A percentile compares a stretch with the other conserved stretches of the same genome.
Conservation (phyloP, 805 yeast genomes). For the Jamesozyma jinghongensis region DNA sequence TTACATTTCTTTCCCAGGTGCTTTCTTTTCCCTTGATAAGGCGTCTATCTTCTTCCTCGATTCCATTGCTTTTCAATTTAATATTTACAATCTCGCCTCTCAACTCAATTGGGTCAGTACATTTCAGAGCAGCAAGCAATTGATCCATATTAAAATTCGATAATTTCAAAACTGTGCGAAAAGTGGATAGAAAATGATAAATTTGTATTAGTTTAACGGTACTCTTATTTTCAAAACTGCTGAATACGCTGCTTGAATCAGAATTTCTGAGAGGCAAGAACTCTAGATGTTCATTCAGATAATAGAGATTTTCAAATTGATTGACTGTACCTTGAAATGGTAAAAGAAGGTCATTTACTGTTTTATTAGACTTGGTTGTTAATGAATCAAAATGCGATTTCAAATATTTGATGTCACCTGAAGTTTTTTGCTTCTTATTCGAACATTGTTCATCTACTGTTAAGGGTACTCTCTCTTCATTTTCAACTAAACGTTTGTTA, state of each 20-base stretch:
- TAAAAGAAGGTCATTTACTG: conserved; percentile 11
- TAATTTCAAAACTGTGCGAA: conserved; percentile 12
- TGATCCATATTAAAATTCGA: conserved; percentile 19
- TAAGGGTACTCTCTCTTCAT: too few species aligned
- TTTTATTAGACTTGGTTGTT: not conserved
- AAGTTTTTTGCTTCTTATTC: too few species aligned
- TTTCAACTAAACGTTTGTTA: too few species aligned
- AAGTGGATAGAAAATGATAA: conserved; percentile 19
- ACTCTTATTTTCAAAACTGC: conserved; percentile 4
- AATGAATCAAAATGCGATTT: not conserved
- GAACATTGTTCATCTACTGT: too few species aligned
- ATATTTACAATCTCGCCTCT: conserved; percentile 16
- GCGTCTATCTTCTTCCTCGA: not conserved
- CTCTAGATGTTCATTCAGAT: conserved; percentile 12
- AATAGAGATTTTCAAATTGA: conserved; percentile 7
- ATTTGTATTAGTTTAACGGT: conserved; percentile 14
- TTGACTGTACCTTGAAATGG: conserved; percentile 18
- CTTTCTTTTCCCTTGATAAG: not conserved
- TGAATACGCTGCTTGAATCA: not conserved
- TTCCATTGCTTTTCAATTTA: not conserved
- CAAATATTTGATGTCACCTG: too few species aligned
- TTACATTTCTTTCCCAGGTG: conserved; percentile 8
- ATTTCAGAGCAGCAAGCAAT: conserved; percentile 19
- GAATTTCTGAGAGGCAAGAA: conserved; percentile 8
- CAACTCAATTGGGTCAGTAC: conserved; percentile 17